Base-by-base conservation (phyloP, 805 yeast species). In the Tetrapisispora iriomotensis region DNA sequence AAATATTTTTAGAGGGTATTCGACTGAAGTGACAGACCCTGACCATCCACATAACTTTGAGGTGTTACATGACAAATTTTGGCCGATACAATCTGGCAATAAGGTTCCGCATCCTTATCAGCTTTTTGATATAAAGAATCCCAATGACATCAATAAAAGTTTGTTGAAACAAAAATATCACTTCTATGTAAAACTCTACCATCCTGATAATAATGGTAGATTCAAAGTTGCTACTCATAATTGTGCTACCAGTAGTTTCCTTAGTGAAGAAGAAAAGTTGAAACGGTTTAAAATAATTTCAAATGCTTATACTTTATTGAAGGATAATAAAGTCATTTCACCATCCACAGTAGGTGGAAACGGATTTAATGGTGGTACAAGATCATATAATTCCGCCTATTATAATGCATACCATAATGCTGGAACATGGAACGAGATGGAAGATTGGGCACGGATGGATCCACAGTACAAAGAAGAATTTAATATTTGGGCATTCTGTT, bases 151-250 rank as follows among this genome's bases (percentile, higher is more conserved):
- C 28, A 69, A 71, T 41, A 54, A 56, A 35, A 56, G 49, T 9
- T 45, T 56, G 23, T 59, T 79, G 36, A 74, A 74, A 43, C 45
- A 61, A 20, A 68, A 70, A 34, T 82, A 79, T 51, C 74, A 72
- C 47, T 67, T 72, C 40, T 64, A 75, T 34, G 87, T 88, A 9
- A 83, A 82, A 57, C 53, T 77, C 7, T 87, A 87, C 50, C 96
- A 87, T 54, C 96, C 96, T 0, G 96, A 87, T 56, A 56, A 70
- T 3, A 43, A 50, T 14, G 55, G 59, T 24, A 40, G 18, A 19
- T 19, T 22, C n/a, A 18, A 34, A 4, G 10, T 34, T 2, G 15
- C 15, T 17, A 26, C 32, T 28, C 19, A 30, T 17, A 32, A 31
- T 29, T 15, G 23, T 30, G n/a, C 31, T 46, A 61, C 13, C 2